Conservation (phyloP, 202 grass and related monocot genomes). For the Carex arenaria region DNA sequence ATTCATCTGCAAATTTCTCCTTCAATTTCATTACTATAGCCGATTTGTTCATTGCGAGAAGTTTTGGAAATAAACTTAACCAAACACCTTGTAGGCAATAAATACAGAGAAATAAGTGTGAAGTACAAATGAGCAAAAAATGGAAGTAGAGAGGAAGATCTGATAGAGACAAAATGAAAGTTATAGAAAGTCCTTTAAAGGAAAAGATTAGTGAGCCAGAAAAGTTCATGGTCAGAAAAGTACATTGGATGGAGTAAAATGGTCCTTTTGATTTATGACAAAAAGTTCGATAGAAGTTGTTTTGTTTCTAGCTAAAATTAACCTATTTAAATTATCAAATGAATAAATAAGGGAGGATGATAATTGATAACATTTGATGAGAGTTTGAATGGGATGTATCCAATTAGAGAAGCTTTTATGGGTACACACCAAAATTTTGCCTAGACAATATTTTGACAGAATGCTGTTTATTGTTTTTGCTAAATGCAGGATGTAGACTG, state of each 20-base stretch:
- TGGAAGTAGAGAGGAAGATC: neutral
- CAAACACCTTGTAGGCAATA: neutral
- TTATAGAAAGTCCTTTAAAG: neutral
- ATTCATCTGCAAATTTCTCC: neutral
- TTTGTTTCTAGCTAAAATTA: neutral
- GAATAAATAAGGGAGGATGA: neutral
- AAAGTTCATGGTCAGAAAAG: neutral
- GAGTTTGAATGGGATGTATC: neutral
- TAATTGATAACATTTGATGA: neutral
- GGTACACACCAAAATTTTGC: neutral
- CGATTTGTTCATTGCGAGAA: neutral
- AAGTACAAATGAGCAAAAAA: neutral
- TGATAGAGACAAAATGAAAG: neutral
- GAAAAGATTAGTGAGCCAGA: neutral
- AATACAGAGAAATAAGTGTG: neutral
- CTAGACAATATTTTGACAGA: neutral
- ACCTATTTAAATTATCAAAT: neutral
- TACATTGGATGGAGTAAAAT: neutral
- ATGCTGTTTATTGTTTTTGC: neutral
- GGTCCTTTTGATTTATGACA: neutral
- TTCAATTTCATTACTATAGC: neutral
- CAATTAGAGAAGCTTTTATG: neutral
- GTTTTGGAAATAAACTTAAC: neutral
- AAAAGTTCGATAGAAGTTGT: neutral
- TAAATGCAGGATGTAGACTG: slow-evolving; percentile 90